Conservation (phyloP, 164 flowering plant species). For the Liquidambar formosana region DNA sequence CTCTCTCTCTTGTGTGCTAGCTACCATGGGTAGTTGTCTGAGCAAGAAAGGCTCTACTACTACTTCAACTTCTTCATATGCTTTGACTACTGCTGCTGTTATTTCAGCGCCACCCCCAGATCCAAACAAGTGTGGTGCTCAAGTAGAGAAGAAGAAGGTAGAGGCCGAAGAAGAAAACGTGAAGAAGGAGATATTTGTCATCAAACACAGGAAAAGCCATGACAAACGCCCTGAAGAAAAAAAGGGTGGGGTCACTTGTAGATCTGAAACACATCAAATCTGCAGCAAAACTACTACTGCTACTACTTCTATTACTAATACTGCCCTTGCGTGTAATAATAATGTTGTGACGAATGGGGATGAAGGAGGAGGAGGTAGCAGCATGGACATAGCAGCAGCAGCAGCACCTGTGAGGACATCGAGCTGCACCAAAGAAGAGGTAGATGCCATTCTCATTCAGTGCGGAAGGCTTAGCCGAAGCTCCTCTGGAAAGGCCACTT, state of each 20-base stretch:
- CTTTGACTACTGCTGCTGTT: neutral
- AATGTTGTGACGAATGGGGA: neutral
- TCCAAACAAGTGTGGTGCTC: neutral
- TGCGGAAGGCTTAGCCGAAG: constrained; percentile 92
- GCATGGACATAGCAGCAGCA: neutral
- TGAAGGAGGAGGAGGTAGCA: neutral
- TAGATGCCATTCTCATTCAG: constrained; percentile 89
- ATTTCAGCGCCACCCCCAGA: constrained; percentile 8
- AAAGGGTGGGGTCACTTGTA: neutral
- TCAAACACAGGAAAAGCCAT: constrained; percentile 59
- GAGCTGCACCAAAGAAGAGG: constrained; percentile 89
- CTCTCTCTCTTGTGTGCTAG: neutral
- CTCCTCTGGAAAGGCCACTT: constrained; percentile 52
- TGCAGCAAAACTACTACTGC: neutral
- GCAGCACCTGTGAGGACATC: constrained; percentile 58
- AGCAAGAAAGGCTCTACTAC: constrained; percentile 58
- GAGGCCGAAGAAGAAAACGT: constrained; percentile 23
- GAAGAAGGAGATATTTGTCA: constrained; percentile 61
- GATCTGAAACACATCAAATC: neutral
- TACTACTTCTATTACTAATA: neutral
- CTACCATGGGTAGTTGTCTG: constrained; percentile 64
- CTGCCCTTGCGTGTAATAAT: constrained; percentile 4
- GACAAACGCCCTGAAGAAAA: constrained; percentile 20
- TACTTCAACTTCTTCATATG: constrained; percentile 8
- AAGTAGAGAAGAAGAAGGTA: neutral